Evolutionary conservation across 768 basidiomycete species (phyloP), one percentile per base, ranked within the genome.

Genomic region (Hygrophorus pudorinus): DNA sequence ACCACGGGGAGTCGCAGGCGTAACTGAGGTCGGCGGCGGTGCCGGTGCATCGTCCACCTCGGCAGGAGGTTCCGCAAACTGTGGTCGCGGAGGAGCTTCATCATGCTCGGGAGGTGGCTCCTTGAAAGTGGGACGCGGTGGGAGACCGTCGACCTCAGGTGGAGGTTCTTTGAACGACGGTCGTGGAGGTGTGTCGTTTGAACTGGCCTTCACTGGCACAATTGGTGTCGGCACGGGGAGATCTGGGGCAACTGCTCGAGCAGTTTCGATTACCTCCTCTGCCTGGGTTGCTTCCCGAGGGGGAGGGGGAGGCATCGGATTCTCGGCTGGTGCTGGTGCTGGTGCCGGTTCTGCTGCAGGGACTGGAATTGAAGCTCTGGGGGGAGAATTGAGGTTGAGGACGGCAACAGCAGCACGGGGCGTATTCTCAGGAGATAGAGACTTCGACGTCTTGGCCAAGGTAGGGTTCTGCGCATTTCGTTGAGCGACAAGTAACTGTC

Each of bases 401-500:
- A 48, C 31, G 27, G 50, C 45, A 29, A 43, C 46, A 41, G 61
- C 59, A n/a, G 65, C 56, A n/a, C 51, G 53, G 18, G 50, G 49
- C 24, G 65, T 53, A 2, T 56, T 45, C 17, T 61, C 60, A 21
- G 67, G 61, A 11, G 66, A 66, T 52, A 56, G 53, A n/a, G 52
- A 52, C 31, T 60, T 56, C 24, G 24, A 24, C 24, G 7, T 7
- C 38, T 57, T 63, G 11, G 60, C 59, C 14, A 71, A 51, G 2
- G 69, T 69, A 41, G 71, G 67, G 45, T 74, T 74, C 55, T 77
- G 76, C 2, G 75, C 75, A 34, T 72, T 67, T 51, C 80, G 75
- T 56, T 89, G 81, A 29, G 78, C 79, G 11, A 78, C 79, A 13
- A 89, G 72, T 11, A 87, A 65, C 48, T 88, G 81, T 48, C 77